Conservation (phyloP, 163 green algal genomes). For the Volvox carteri region DNA sequence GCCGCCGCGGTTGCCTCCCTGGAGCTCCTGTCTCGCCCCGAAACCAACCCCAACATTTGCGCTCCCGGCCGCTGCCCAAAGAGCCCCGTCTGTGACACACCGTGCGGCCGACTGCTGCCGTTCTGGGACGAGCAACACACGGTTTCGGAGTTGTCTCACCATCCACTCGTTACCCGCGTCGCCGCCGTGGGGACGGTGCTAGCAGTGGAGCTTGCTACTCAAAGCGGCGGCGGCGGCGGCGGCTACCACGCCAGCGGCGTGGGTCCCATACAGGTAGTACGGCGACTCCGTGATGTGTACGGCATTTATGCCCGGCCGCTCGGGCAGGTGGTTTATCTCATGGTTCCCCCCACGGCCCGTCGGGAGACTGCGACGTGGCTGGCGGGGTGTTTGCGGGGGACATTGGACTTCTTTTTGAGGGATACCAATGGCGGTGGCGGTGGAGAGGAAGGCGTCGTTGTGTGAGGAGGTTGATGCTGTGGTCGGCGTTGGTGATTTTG, state of each 20-base stretch:
- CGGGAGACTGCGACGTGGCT: constrained; percentile 65
- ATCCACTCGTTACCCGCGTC: constrained; percentile 73
- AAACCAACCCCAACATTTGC: constrained; percentile 82
- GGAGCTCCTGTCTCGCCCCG: constrained; percentile 72
- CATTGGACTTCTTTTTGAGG: constrained; percentile 39
- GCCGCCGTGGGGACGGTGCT: constrained; percentile 84
- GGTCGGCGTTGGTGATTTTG: neutral
- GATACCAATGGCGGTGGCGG: neutral
- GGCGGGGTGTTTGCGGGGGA: constrained; percentile 57
- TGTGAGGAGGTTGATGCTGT: neutral
- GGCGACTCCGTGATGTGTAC: constrained; percentile 55
- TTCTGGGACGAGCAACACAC: constrained; percentile 78
- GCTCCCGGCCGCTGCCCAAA: constrained; percentile 48
- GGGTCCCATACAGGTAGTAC: constrained; percentile 67
- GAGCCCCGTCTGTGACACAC: constrained; percentile 41
- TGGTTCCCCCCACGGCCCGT: constrained; percentile 86
- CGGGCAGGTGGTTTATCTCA: constrained; percentile 90
- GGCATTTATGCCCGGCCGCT: constrained; percentile 88
- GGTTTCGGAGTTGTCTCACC: constrained; percentile 74
- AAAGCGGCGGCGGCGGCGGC: neutral
- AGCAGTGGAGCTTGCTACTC: constrained; percentile 82
- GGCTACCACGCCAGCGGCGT: constrained; percentile 70
- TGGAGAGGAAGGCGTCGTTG: neutral
- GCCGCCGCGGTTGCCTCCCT: constrained; percentile 81
- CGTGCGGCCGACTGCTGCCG: constrained; percentile 70